These are phyloP conservation scores for Neopestalotiopsis rosae DNA, from an alignment of 2,329 filamentous ascomycete species.

Conservation along the genomic window DNA sequence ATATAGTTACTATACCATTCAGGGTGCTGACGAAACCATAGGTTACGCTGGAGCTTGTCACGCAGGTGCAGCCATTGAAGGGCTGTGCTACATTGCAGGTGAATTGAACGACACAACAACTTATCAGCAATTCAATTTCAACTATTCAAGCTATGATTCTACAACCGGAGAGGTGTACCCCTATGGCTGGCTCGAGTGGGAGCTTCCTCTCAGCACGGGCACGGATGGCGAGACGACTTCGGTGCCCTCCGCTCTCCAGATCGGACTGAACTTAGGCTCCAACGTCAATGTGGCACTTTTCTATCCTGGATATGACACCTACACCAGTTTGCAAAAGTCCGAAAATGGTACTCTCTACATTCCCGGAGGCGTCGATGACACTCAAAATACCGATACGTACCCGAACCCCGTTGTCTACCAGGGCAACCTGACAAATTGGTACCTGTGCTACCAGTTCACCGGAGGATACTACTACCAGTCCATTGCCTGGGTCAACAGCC, in stretches of 20 bases:
- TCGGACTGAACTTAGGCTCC: constrained; percentile 24
- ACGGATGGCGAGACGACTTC: constrained; percentile 18
- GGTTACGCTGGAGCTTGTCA: constrained; percentile 31
- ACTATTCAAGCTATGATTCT: constrained; percentile 25
- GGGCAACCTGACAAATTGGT: constrained; percentile 28
- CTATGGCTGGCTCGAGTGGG: constrained; percentile 27
- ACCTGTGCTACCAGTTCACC: constrained; percentile 33
- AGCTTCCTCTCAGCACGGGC: constrained; percentile 20
- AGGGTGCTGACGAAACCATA: constrained; percentile 11
- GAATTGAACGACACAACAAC: constrained; percentile 16
- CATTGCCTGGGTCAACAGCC: constrained; percentile 29
- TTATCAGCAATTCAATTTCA: constrained; percentile 30
- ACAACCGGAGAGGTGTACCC: constrained; percentile 24
- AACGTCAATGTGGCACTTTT: constrained; percentile 30
- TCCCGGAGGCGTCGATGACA: constrained; percentile 28
- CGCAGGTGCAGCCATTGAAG: constrained; percentile 29
- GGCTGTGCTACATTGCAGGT: constrained; percentile 28
- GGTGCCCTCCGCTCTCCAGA: constrained; percentile 21
- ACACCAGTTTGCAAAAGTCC: constrained; percentile 22
- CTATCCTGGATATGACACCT: constrained; percentile 22
- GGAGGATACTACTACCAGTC: constrained; percentile 31
- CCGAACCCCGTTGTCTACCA: constrained; percentile 18
- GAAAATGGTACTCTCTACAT: constrained; percentile 29
- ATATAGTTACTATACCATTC: neutral
- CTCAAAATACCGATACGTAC: constrained; percentile 23